Evolutionary conservation across 768 basidiomycete genomes (phyloP), one percentile per base, ranked within the genome.

Genomic region (Suillus tomentosus): DNA sequence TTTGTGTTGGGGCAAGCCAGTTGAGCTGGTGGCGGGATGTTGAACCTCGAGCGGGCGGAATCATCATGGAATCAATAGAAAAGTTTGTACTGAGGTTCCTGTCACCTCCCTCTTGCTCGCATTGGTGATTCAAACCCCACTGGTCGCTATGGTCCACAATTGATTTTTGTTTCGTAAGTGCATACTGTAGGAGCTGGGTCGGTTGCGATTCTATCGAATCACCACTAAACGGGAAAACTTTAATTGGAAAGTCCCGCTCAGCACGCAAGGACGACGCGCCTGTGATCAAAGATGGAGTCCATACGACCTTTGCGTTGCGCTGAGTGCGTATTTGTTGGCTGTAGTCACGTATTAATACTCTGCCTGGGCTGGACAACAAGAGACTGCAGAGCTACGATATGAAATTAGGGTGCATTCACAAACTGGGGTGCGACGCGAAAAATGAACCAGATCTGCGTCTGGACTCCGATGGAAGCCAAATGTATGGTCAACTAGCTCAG

Each of bases 21-120:
- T 86, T 82, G 65, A 86, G 81, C 69, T 85, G 82, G 73, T 88
- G 87, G 62, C 78, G 79, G 36, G 84, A 82, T 45, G 77, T 71
- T 43, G 76, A 72, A 67, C 70, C 73, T 64, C 65, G 66, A 22
- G 19, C 60, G 73, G 72, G 64, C 69, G 57, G 81, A 72, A 65
- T 77, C 75, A 68, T 74, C 40, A 74, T 79, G 13, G 81, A 84
- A 67, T 81, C 80, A 39, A 75, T 69, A 4, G 82, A 82, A 59
- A 75, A 69, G 53, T 82, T 79, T 37, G 77, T 77, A 42, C 71
- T 70, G 42, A 71, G 59, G 31, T 70, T 70, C 27, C 60, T 65
- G 56, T 76, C 67, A 53, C 72, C 62, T 63, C 68, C 59, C 64
- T 66, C 66, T 61, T 65, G 62, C 17, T 67, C 57, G 61, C 62